These are phyloP conservation scores for Lipomyces yamadae DNA, from an alignment of 805 yeast genomes.

Conservation along the genomic window DNA sequence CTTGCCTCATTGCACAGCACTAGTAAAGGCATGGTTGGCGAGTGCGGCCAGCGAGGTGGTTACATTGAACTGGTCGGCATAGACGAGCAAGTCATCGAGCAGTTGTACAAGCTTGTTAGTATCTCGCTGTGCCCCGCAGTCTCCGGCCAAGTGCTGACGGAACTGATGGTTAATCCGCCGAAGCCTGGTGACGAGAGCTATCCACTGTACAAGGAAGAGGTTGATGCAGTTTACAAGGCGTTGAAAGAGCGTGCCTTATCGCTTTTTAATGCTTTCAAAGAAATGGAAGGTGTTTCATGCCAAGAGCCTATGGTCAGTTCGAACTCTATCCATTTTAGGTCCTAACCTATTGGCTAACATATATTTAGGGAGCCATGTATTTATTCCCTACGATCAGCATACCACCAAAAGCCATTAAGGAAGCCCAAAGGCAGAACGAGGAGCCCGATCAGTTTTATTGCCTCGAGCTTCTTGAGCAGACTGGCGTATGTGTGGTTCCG, in stretches of 20 bases:
- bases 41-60: constrained; percentile 99
- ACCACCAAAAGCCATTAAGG: constrained; percentile 63
- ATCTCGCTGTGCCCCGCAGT: constrained; percentile 94
- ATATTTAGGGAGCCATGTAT: constrained; percentile 90
- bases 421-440: constrained; percentile 61
- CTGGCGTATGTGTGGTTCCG: constrained; percentile 97
- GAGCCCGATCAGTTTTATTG: constrained; percentile 90
- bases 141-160: constrained; percentile 91
- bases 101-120: constrained; percentile 83
- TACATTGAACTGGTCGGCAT: constrained; percentile 94
- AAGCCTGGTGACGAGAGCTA: constrained; percentile 73
- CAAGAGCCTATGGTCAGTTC: constrained; percentile 61
- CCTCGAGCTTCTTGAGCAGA: constrained; percentile 73
- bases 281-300: constrained; percentile 82
- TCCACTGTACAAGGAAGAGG: constrained; percentile 67
- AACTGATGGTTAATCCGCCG: constrained; percentile 94
- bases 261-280: constrained; percentile 70
- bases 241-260: constrained; percentile 65
- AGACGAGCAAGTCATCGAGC: constrained; percentile 65
- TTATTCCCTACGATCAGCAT: constrained; percentile 80
- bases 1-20: constrained; percentile 96
- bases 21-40: constrained; percentile 96
- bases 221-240: constrained; percentile 62
- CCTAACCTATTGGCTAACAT: neutral
- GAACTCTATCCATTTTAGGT: neutral